A percentile compares a stretch with the other conserved stretches of the same genome.
Evolutionary conservation across 179 eudicot species (phyloP).

Genomic region (Vitellaria paradoxa): DNA sequence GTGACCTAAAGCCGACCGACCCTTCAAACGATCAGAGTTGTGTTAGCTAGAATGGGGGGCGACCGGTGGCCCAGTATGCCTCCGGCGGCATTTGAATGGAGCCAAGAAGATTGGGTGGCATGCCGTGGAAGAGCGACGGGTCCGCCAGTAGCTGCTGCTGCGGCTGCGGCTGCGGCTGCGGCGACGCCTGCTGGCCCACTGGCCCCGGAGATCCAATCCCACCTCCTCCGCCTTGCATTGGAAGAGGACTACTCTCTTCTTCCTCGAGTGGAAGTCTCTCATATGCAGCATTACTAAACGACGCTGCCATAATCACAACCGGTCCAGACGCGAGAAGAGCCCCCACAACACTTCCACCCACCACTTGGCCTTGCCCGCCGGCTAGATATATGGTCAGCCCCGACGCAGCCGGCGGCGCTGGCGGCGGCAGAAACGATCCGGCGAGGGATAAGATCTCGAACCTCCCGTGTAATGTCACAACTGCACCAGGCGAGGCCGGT

Average conservation of each 20-base stretch:
- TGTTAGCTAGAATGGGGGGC: conserved; percentile 30
- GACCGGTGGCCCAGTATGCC: conserved; percentile 46
- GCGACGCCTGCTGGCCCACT: neutral
- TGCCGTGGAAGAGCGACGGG: conserved; percentile 41
- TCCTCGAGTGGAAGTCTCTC: conserved; percentile 24
- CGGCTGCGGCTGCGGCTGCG: no score
- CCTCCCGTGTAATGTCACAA: conserved; percentile 25
- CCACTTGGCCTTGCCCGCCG: conserved; percentile 29
- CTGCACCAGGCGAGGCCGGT: conserved; percentile 24
- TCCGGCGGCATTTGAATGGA: conserved; percentile 40
- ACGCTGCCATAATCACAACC: conserved; percentile 29
- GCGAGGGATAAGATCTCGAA: conserved; percentile 24
- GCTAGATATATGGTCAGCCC: conserved; percentile 24
- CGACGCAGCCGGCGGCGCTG: conserved; percentile 24
- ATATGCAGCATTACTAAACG: conserved; percentile 20
- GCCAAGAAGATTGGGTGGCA: conserved; percentile 41
- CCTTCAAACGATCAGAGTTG: no score
- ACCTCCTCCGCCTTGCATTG: neutral
- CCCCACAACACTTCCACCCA: conserved; percentile 29
- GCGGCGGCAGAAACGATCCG: conserved; percentile 27
- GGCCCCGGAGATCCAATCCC: neutral
- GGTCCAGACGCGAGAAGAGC: conserved; percentile 23
- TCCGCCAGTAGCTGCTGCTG: conserved; percentile 20
- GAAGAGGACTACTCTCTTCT: neutral
- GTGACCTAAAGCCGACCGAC: neutral